A percentile compares a stretch with the other conserved stretches of the same genome.
Conservation (phyloP, 2,329 filamentous ascomycete species). For the Lachnellula occidentalis region DNA sequence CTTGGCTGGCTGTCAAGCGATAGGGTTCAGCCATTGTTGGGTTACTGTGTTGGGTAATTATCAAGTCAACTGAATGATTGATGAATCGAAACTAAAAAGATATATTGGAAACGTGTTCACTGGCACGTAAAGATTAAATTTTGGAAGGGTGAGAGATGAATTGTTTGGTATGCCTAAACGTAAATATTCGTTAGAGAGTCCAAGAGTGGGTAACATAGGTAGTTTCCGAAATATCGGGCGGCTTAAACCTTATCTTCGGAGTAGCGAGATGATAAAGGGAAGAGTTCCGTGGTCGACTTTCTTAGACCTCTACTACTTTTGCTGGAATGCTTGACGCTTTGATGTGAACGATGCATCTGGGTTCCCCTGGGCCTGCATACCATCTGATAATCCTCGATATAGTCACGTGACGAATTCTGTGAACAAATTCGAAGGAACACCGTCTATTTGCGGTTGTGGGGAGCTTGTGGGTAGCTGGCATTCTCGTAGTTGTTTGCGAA, state of each 20-base stretch:
- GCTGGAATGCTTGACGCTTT: background rate
- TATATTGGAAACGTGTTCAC: too few relatives aligned
- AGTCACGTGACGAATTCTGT: background rate
- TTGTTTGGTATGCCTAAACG: background rate
- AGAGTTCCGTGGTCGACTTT: background rate
- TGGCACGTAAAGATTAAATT: too few relatives aligned
- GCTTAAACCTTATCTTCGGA: constrained; percentile 13
- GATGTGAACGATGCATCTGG: background rate
- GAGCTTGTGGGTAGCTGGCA: too few relatives aligned
- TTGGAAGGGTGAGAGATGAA: background rate
- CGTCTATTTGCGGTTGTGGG: too few relatives aligned
- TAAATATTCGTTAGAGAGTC: background rate
- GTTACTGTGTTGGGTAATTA: background rate
- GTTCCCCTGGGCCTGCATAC: too few relatives aligned
- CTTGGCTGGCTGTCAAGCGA: constrained; percentile 40
- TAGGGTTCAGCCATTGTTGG: constrained; percentile 31
- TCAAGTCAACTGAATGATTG: background rate
- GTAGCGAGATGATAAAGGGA: constrained; percentile 6
- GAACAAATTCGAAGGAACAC: too few relatives aligned
- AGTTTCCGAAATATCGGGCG: background rate
- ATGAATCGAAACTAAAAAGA: too few relatives aligned
- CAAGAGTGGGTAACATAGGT: constrained; percentile 13
- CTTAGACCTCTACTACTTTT: background rate
- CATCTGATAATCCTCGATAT: background rate
- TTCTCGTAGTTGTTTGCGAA: too few relatives aligned